phyloP scores from a whole-genome alignment of 2,329 filamentous ascomycete genomes.

The Pseudocercospora vitis region DNA sequence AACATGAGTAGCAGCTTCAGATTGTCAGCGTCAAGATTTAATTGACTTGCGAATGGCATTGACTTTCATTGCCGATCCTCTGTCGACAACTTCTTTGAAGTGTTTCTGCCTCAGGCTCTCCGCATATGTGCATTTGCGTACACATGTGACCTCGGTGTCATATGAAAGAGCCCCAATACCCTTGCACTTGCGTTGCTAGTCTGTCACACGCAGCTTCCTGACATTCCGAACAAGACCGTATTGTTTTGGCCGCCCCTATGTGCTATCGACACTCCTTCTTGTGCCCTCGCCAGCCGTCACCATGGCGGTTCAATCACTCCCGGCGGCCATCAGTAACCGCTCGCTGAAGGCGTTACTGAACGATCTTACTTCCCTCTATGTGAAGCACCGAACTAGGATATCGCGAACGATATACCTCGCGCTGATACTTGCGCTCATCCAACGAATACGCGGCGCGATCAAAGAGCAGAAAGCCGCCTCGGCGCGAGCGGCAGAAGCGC shows the following conservation, averaged over 20 bases:
- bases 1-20: too few relatives aligned
- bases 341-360: constrained; percentile 35
- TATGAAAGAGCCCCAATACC: background rate
- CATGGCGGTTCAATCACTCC: constrained; percentile 26
- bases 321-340: constrained; percentile 32
- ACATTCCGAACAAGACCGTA: background rate
- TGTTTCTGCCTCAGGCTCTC: background rate
- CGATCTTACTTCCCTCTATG: constrained; percentile 69
- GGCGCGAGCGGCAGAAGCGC: constrained; percentile 62
- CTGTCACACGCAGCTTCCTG: background rate
- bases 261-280: background rate
- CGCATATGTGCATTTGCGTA: background rate
- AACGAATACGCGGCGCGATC: constrained; percentile 87
- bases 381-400: constrained; percentile 76
- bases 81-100: too few relatives aligned
- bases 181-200: background rate
- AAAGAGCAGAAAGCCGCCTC: constrained; percentile 88
- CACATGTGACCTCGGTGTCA: constrained; percentile 6
- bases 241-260: background rate
- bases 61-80: too few relatives aligned
- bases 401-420: constrained; percentile 81
- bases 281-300: constrained; percentile 8
- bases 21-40: too few relatives aligned
- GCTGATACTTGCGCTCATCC: constrained; percentile 74
- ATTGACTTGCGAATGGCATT: too few relatives aligned